These are phyloP conservation scores for Lignosus rhinocerotis DNA, from an alignment of 1,284 basidiomycete species.

Conservation along the genomic window DNA sequence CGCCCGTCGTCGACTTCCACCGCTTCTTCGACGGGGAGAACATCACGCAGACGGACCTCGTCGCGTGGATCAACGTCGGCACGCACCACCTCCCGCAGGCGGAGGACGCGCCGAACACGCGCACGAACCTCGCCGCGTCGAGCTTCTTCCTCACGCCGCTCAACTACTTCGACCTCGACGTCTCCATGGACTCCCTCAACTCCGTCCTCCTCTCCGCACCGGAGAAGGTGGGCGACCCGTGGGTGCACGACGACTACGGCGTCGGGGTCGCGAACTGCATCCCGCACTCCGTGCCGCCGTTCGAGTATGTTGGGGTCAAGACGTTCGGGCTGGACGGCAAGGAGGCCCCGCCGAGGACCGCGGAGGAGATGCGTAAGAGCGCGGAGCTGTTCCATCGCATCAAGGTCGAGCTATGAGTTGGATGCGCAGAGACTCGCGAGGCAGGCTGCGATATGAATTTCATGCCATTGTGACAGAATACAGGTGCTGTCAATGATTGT, in stretches of 20 bases:
- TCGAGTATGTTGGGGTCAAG: slow-evolving; percentile 42
- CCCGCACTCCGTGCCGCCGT: slow-evolving; percentile 42
- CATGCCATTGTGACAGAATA: no score
- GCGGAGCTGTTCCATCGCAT: slow-evolving; percentile 45
- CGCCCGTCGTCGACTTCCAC: slow-evolving; percentile 61
- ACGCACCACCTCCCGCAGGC: slow-evolving; percentile 65
- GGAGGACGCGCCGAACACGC: slow-evolving; percentile 62
- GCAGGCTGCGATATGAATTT: no score
- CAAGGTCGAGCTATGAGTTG: slow-evolving; percentile 28
- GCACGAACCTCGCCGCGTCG: slow-evolving; percentile 59
- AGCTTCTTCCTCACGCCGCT: slow-evolving; percentile 62
- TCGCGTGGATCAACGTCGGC: slow-evolving; percentile 66
- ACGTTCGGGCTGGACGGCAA: slow-evolving; percentile 41
- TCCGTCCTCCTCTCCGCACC: slow-evolving; percentile 52
- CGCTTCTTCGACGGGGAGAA: slow-evolving; percentile 65
- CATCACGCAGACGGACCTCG: slow-evolving; percentile 60
- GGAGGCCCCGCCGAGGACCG: slow-evolving; percentile 28
- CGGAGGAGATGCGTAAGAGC: slow-evolving; percentile 43
- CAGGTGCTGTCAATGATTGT: no score
- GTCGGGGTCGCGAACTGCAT: slow-evolving; percentile 49
- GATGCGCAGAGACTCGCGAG: no score
- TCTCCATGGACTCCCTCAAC: slow-evolving; percentile 57
- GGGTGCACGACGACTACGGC: slow-evolving; percentile 52
- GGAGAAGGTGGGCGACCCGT: slow-evolving; percentile 39
- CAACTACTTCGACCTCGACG: slow-evolving; percentile 66